Percentiles rank a stretch among this genome's conserved stretches.
Conservation (phyloP, 352 stramenopile species). For the Aphanomyces astaci region DNA sequence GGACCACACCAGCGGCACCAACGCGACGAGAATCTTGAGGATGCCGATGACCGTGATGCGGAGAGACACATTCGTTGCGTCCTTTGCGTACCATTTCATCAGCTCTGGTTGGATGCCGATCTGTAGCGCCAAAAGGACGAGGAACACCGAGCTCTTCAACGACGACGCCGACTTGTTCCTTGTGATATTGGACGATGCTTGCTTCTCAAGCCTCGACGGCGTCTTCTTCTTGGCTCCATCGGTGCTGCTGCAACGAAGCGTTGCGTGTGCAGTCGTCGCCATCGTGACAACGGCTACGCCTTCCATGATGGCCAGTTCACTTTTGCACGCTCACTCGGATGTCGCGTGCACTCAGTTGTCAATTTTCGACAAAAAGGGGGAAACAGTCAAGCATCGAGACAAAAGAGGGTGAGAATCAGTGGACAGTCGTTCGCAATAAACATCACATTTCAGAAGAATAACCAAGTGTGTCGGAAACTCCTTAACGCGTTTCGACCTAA, state of each 20-base stretch:
- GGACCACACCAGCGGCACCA: conserved; percentile 48
- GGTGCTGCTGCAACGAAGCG: not conserved
- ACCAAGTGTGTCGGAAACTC: too few species aligned
- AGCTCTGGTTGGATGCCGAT: conserved; percentile 72
- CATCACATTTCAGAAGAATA: too few species aligned
- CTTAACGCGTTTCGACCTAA: too few species aligned
- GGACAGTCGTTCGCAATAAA: too few species aligned
- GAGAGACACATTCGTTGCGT: conserved; percentile 51
- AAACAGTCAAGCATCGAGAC: too few species aligned
- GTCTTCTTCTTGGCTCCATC: not conserved
- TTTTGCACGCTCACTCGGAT: too few species aligned
- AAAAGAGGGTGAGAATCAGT: too few species aligned
- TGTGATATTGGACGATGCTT: not conserved
- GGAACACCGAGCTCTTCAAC: conserved; percentile 46
- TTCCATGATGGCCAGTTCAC: too few species aligned
- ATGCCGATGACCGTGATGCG: conserved; percentile 67
- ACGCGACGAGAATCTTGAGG: conserved; percentile 58
- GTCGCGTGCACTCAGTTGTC: too few species aligned
- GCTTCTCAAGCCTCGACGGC: not conserved
- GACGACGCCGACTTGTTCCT: not conserved
- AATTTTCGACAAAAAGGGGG: too few species aligned
- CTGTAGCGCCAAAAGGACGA: conserved; percentile 58
- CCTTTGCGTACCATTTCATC: conserved; percentile 61
- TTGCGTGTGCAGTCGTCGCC: not conserved
- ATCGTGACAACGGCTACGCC: not conserved